Evolutionary conservation across 805 yeast species (phyloP), one percentile per base, ranked within the genome.

Genomic region (Cyberlindnera mrakii): DNA sequence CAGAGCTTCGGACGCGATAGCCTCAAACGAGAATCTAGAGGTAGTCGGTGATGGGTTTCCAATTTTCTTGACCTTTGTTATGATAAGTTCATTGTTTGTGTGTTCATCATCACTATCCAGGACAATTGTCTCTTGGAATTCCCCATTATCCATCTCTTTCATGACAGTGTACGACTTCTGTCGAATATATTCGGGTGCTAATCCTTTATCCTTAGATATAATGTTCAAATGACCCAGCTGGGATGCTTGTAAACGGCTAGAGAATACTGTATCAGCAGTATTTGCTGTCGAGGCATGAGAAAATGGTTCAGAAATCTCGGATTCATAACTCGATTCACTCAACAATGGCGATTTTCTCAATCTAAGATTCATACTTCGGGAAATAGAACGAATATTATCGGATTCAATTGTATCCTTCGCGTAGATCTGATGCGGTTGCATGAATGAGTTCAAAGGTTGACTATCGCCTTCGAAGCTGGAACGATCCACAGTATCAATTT

Each of bases 271-370:
- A 4, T 39, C 48, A 18, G 32, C 40, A 1, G 55, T 55, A 5
- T 30, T 37, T 0, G 41, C 39, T 15, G 50, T 35, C 2, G 52
- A 47, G 11, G 44, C 39, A 3, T 37, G 38, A 15, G 56, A 50
- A 41, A 54, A 57, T 13, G 50, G 51, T 31, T 51, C 55, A 52
- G 58, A 54, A 6, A 53, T 43, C 29, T 45, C 57, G 11, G 60
- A 51, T 13, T 53, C 54, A 32, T 57, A 47, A 29, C 59, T 55
- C 6, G 59, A 51, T 11, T 55, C 55, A 33, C 58, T 52, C 20
- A 46, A 7, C 14, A 46, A 10, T 34, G 55, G 55, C 2, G 58
- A 20, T 10, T 40, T 37, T 7, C 23, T 37, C 14, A 44, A 25
- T 17, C 19, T 35, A 19, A 45, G n/a, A 3, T 14, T 15, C n/a